Percentiles rank a stretch among this genome's conserved stretches.
Evolutionary conservation across 345 rosid species (phyloP).

Genomic region (Eucalyptus decipiens): DNA sequence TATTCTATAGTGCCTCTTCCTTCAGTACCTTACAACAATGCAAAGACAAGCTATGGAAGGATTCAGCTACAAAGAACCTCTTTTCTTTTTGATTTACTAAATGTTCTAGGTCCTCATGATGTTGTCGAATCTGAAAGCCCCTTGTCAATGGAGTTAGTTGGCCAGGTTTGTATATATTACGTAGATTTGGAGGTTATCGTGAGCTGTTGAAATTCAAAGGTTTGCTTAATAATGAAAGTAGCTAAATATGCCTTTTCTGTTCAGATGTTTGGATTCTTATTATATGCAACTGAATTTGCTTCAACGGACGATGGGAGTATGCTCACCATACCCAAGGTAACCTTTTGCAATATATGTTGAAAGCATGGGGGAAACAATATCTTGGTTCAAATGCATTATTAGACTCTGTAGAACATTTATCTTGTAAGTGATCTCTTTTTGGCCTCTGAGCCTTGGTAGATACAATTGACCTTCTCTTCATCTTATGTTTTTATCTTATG

Average conservation of each 20-base stretch:
- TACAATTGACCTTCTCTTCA: not conserved
- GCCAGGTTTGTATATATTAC: conserved; percentile 34
- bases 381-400: not conserved
- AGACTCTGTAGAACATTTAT: not conserved
- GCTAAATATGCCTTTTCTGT: not conserved
- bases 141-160: conserved; percentile 67
- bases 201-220: not conserved
- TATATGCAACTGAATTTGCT: conserved; percentile 50
- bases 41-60: conserved; percentile 47
- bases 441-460: not conserved
- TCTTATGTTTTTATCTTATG: not conserved
- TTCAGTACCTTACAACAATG: conserved; percentile 24
- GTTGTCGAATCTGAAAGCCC: conserved; percentile 43
- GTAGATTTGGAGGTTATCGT: not conserved
- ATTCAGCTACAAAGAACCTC: conserved; percentile 47
- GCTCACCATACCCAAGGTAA: conserved; percentile 63
- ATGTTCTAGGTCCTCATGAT: conserved; percentile 21
- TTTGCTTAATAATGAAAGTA: not conserved
- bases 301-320: conserved; percentile 27
- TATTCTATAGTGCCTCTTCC: conserved; percentile 34
- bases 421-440: not conserved
- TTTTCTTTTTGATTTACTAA: conserved; percentile 39
- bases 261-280: conserved; percentile 82
- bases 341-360: not conserved
- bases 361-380: not conserved